phyloP scores from a whole-genome alignment of 1,284 basidiomycete genomes.

The Heterobasidion occidentale region DNA sequence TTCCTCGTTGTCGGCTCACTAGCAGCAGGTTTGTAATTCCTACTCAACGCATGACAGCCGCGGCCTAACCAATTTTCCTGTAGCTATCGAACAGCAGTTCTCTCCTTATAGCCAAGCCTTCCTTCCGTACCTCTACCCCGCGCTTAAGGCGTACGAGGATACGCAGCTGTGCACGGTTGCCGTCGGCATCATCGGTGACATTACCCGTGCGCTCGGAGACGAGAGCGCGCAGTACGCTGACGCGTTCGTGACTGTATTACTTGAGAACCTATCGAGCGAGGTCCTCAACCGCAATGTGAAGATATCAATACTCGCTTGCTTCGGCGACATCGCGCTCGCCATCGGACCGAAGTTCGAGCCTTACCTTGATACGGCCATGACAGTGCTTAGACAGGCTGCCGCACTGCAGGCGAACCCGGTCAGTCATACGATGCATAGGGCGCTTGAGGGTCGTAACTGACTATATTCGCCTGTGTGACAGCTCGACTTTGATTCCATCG shows the following conservation, averaged over 20 bases:
- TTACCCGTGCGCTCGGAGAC: slow-evolving; percentile 88
- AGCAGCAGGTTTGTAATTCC: slow-evolving; percentile 45
- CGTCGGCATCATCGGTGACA: slow-evolving; percentile 93
- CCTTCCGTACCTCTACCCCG: slow-evolving; percentile 84
- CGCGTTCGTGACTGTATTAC: slow-evolving; percentile 85
- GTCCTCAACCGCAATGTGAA: slow-evolving; percentile 93
- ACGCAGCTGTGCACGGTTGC: slow-evolving; percentile 93
- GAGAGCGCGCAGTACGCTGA: slow-evolving; percentile 77
- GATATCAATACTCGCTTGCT: slow-evolving; percentile 91
- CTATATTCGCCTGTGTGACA: slow-evolving; percentile 18
- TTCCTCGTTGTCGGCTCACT: slow-evolving; percentile 94
- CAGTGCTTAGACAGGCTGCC: slow-evolving; percentile 87
- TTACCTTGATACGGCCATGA: slow-evolving; percentile 87
- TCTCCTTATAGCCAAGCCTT: slow-evolving; percentile 88
- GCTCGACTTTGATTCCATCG: slow-evolving; percentile 85
- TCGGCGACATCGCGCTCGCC: slow-evolving; percentile 95
- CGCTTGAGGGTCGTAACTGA: neutral
- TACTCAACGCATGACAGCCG: neutral
- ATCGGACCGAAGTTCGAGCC: slow-evolving; percentile 85
- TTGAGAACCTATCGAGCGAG: slow-evolving; percentile 90
- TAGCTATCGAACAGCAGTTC: slow-evolving; percentile 81
- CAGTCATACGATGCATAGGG: slow-evolving; percentile 21
- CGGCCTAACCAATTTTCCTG: neutral
- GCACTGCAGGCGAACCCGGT: slow-evolving; percentile 81
- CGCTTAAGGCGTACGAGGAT: slow-evolving; percentile 91